Evolutionary conservation across 1,139 yeast genomes (phyloP).

Genomic region (Zygosaccharomyces pseudobailii): DNA sequence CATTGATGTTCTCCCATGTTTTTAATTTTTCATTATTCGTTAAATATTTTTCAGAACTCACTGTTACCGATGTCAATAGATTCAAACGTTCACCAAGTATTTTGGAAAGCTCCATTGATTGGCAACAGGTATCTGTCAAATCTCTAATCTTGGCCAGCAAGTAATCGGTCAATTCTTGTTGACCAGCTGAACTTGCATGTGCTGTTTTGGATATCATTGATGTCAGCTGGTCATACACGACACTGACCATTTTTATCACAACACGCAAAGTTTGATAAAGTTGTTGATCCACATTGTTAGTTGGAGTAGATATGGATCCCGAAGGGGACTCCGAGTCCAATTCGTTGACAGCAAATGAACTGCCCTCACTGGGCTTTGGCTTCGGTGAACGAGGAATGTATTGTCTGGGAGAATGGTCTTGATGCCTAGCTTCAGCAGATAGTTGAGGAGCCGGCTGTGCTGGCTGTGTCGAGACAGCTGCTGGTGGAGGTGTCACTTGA

Average conservation of each 20-base stretch:
- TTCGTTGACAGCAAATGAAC: conserved; percentile 20
- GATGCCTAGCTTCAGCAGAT: conserved; percentile 5
- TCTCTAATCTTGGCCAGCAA: conserved; percentile 70
- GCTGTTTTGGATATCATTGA: conserved; percentile 74
- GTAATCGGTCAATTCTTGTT: conserved; percentile 36
- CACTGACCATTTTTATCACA: conserved; percentile 74
- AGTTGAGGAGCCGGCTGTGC: conserved; percentile 5
- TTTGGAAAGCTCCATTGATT: conserved; percentile 76
- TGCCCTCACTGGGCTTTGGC: conserved; percentile 11
- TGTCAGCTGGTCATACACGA: conserved; percentile 73
- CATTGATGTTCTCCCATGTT: conserved; percentile 84
- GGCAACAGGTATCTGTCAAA: conserved; percentile 69
- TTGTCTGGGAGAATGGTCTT: conserved; percentile 13
- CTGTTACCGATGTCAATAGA: conserved; percentile 37
- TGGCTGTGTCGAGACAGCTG: conserved; percentile 4
- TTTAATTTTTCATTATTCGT: conserved; percentile 56
- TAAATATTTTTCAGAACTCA: conserved; percentile 37
- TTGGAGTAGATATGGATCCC: conserved; percentile 28
- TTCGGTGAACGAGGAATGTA: conserved; percentile 12
- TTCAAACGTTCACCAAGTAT: conserved; percentile 55
- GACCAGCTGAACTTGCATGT: conserved; percentile 38
- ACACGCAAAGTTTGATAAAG: conserved; percentile 67
- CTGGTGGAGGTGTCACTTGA: conserved; percentile 9
- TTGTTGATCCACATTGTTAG: conserved; percentile 64
- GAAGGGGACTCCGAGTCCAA: conserved; percentile 17